phyloP scores from a whole-genome alignment of 2,329 filamentous ascomycete species.

The Corinectria fuckeliana region DNA sequence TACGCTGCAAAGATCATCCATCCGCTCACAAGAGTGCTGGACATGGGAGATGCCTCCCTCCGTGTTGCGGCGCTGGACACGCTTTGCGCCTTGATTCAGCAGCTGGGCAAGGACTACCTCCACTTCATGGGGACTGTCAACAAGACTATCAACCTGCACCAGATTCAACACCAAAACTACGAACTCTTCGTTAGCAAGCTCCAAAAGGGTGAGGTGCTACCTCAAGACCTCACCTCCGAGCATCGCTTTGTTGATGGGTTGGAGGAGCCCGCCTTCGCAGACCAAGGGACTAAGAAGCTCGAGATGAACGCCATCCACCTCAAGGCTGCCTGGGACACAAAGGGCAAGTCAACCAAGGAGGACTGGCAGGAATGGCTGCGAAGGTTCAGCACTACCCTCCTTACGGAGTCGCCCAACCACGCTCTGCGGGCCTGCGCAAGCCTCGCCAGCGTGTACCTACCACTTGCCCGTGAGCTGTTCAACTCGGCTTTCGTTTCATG shows the following conservation, averaged over 20 bases:
- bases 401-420: constrained; percentile 95
- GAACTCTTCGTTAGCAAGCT: constrained; percentile 91
- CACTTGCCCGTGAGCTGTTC: constrained; percentile 91
- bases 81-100: constrained; percentile 92
- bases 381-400: constrained; percentile 90
- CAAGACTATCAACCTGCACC: constrained; percentile 79
- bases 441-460: constrained; percentile 88
- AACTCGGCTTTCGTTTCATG: constrained; percentile 99
- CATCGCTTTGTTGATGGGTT: constrained; percentile 77
- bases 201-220: constrained; percentile 92
- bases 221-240: constrained; percentile 90
- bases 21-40: constrained; percentile 83
- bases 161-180: constrained; percentile 89
- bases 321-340: constrained; percentile 96
- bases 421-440: constrained; percentile 92
- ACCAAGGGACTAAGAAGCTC: constrained; percentile 90
- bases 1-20: constrained; percentile 97
- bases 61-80: constrained; percentile 89
- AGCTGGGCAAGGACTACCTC: constrained; percentile 92
- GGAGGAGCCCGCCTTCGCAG: constrained; percentile 82
- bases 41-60: constrained; percentile 73
- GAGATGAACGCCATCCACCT: constrained; percentile 98
- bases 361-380: constrained; percentile 99
- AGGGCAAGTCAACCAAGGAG: constrained; percentile 94
- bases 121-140: constrained; percentile 95